Evolutionary conservation across 108 stramenopile species (phyloP), one percentile per base, ranked within the genome.

Genomic region (Hondaea fermentalgiana): DNA sequence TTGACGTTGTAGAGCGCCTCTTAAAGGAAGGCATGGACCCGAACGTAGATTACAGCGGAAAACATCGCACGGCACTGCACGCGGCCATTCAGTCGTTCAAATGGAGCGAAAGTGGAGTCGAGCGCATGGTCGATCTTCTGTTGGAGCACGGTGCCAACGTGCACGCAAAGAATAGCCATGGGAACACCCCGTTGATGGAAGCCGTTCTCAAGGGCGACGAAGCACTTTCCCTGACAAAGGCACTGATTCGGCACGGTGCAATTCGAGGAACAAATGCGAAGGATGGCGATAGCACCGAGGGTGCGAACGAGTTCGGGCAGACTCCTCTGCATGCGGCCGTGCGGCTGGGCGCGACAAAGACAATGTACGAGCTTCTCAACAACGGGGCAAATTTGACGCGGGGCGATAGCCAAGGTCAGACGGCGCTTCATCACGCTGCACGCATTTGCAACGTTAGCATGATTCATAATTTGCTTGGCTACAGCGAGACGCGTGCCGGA

Each of bases 171-270:
- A 83, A 83, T 3, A 5, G 25, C 51, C 76, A 53, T 4, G 76
- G 76, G 0, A 83, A 83, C 3, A 83, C 76, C 19, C 76, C 76
- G n/a, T 23, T 83, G 45, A 83, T 83, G 76, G 76, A 83, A 45
- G 6, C 76, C 17, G 76, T 53, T 14, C 51, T 83, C n/a, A 53
- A 53, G 51, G 76, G 76, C 45, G 76, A 83, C 1, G 76, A 53
- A 12, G 76, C 76, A 12, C 45, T 83, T 28, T 8, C 49, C 12
- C 45, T 83, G 23, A 83, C 76, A 0, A 83, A 83, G 51, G 51
- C 76, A 6, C 76, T 83, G 76, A 47, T 83, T 12, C 45, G 76
- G 51, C 76, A 83, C 76, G 76, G 76, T 16, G 76, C 76, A 53
- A 47, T 83, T 28, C 51, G 49, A 43, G 25, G 10, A 3, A 6